Percentiles rank a stretch among this genome's conserved stretches.
Conservation (phyloP, 306 rosid species). For the Oxytropis ochrocephala region DNA sequence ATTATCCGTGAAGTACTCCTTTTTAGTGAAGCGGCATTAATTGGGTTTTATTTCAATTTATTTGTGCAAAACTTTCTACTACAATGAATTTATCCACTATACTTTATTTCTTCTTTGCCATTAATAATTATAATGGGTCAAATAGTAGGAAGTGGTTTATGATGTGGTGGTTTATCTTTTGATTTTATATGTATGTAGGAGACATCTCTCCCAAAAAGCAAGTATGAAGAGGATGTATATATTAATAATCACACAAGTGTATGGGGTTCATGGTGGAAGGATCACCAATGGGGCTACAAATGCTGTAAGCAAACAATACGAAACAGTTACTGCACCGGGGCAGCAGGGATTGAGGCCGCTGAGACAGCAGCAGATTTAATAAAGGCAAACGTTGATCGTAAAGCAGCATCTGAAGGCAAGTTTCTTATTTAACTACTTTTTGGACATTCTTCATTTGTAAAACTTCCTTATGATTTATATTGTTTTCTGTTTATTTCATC, state of each 20-base stretch:
- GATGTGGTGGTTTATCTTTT: neutral
- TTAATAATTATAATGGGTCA: neutral
- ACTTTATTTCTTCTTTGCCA: neutral
- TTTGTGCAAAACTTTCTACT: neutral
- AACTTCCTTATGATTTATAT: neutral
- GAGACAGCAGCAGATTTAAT: slow-evolving; percentile 44
- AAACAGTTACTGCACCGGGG: slow-evolving; percentile 60
- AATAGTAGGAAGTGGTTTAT: neutral
- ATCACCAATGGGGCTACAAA: slow-evolving; percentile 67
- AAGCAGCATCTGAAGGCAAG: slow-evolving; percentile 43
- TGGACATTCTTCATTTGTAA: neutral
- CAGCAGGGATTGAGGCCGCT: slow-evolving; percentile 55
- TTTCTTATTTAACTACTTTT: neutral
- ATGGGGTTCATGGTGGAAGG: slow-evolving; percentile 80
- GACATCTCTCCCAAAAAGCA: slow-evolving; percentile 40
- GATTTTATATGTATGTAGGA: slow-evolving; percentile 33
- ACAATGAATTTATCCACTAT: neutral
- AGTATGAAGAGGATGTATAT: slow-evolving; percentile 49
- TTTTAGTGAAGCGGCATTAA: neutral
- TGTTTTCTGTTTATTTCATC: neutral
- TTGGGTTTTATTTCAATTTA: neutral
- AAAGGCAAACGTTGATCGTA: slow-evolving; percentile 61
- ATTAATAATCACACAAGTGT: slow-evolving; percentile 53
- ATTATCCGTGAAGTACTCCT: neutral
- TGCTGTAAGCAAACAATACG: slow-evolving; percentile 50